Evolutionary conservation across 495 filamentous ascomycete genomes (phyloP).

Genomic region (Clohesyomyces aquaticus): DNA sequence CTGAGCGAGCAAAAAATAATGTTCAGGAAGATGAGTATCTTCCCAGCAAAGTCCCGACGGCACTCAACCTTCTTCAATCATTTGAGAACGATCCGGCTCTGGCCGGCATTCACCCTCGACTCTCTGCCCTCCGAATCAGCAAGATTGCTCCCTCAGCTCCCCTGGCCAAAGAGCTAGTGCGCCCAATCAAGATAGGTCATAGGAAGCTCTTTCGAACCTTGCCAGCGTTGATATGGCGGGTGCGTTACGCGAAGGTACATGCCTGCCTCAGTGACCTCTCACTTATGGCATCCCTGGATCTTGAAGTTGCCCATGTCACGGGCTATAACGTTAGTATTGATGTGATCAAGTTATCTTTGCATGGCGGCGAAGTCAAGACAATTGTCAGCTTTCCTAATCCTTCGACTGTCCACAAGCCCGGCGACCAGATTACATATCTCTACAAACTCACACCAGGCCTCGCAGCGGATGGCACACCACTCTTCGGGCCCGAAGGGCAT

Average conservation of each 20-base stretch:
- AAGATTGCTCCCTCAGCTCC: slow-evolving; percentile 70
- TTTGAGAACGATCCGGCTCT: slow-evolving; percentile 71
- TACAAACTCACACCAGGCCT: slow-evolving; percentile 74
- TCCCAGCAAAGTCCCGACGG: slow-evolving; percentile 71
- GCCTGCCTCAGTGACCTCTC: slow-evolving; percentile 54
- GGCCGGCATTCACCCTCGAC: slow-evolving; percentile 66
- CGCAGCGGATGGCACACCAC: slow-evolving; percentile 36
- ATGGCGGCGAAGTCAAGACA: slow-evolving; percentile 68
- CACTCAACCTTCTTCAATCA: slow-evolving; percentile 79
- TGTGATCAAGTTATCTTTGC: slow-evolving; percentile 65
- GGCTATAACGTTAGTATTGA: slow-evolving; percentile 71
- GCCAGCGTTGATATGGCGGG: slow-evolving; percentile 80
- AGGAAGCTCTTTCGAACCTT: slow-evolving; percentile 71
- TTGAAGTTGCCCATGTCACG: slow-evolving; percentile 85
- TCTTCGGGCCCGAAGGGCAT: slow-evolving; percentile 50
- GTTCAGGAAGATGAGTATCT: slow-evolving; percentile 71
- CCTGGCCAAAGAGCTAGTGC: slow-evolving; percentile 61
- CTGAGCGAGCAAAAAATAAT: slow-evolving; percentile 55
- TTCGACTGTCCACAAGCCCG: slow-evolving; percentile 72
- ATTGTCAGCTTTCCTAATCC: slow-evolving; percentile 61
- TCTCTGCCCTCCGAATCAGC: slow-evolving; percentile 79
- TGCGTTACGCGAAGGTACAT: slow-evolving; percentile 75
- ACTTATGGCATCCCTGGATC: slow-evolving; percentile 78
- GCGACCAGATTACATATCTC: slow-evolving; percentile 83
- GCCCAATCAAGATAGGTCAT: slow-evolving; percentile 64